Percentiles rank a stretch among this genome's conserved stretches.
Evolutionary conservation across 345 rosid species (phyloP).

Genomic region (Mercurialis annua): DNA sequence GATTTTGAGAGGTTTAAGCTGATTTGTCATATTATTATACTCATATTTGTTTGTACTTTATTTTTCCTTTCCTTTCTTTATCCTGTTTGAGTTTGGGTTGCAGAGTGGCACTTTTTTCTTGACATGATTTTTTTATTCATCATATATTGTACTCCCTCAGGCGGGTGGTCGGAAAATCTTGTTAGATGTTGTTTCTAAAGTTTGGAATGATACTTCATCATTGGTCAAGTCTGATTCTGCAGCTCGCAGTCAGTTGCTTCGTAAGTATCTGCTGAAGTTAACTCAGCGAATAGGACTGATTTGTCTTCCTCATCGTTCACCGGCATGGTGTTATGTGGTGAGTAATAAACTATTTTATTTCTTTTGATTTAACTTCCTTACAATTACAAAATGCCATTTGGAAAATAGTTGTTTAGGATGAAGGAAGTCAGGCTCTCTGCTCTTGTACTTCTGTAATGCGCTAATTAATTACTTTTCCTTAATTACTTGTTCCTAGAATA

Average conservation of each 20-base stretch:
- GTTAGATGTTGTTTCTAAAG: conserved; percentile 53
- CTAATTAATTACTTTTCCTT: not conserved
- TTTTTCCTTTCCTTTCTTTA: not conserved
- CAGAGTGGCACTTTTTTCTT: conserved; percentile 9
- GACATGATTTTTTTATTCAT: conserved; percentile 21
- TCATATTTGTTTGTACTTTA: not conserved
- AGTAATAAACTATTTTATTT: conserved; percentile 19
- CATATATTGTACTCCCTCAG: conserved; percentile 53
- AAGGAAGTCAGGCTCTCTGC: not conserved
- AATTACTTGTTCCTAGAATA: not conserved
- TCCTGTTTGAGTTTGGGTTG: conserved; percentile 18
- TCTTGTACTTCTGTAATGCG: not conserved
- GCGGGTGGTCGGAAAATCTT: conserved; percentile 63
- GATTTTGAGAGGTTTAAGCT: no score
- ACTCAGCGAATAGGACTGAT: conserved; percentile 83
- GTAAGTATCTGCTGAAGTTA: conserved; percentile 77
- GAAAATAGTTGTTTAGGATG: no score
- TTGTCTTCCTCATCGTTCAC: conserved; percentile 80
- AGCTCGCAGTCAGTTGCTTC: conserved; percentile 71
- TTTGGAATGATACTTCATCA: conserved; percentile 58
- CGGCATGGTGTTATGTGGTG: conserved; percentile 90
- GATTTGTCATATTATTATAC: not conserved
- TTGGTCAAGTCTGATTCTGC: conserved; percentile 63
- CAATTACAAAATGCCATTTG: not conserved
- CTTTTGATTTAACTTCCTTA: not conserved